A percentile compares a stretch with the other conserved stretches of the same genome.
These are phyloP conservation scores for Dentipellis fragilis DNA, from an alignment of 768 basidiomycete genomes.

Conservation along the genomic window DNA sequence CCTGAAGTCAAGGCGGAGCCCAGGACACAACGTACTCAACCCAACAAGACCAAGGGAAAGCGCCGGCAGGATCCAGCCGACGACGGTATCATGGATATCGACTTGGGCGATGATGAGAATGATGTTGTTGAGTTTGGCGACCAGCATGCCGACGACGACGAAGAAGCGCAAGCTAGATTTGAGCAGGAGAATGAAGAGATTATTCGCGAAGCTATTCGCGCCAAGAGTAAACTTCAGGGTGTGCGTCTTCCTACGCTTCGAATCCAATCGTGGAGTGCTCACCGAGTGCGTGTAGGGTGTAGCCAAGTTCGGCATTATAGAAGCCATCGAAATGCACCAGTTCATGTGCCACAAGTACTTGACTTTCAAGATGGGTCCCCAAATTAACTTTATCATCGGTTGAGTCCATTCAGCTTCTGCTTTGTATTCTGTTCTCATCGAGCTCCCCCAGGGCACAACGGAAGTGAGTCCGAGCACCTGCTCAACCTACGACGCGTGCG, in stretches of 20 bases:
- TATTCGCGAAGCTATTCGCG: constrained; percentile 45
- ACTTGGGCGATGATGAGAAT: constrained; percentile 13
- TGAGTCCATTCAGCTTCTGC: constrained; percentile 20
- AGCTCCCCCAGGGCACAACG: constrained; percentile 63
- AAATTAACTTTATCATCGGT: constrained; percentile 98
- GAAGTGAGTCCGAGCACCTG: constrained; percentile 50
- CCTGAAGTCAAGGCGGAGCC: constrained; percentile 1
- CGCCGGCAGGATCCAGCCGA: constrained; percentile 1
- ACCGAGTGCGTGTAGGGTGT: constrained; percentile 38
- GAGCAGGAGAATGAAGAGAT: constrained; percentile 51
- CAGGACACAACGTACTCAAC: background rate
- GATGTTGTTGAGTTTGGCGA: constrained; percentile 12
- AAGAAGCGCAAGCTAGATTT: constrained; percentile 55
- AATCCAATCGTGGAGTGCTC: background rate
- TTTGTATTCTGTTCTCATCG: constrained; percentile 1
- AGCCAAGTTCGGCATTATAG: constrained; percentile 84
- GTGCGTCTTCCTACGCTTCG: constrained; percentile 22
- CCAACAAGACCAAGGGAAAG: constrained; percentile 5
- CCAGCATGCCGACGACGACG: constrained; percentile 19
- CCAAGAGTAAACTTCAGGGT: constrained; percentile 32
- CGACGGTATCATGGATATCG: constrained; percentile 9
- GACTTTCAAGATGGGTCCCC: constrained; percentile 78
- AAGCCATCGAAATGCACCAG: constrained; percentile 76
- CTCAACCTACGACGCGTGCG: background rate
- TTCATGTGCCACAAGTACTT: constrained; percentile 95